Base-by-base conservation (phyloP, 345 rosid species). In the Punica granatum region DNA sequence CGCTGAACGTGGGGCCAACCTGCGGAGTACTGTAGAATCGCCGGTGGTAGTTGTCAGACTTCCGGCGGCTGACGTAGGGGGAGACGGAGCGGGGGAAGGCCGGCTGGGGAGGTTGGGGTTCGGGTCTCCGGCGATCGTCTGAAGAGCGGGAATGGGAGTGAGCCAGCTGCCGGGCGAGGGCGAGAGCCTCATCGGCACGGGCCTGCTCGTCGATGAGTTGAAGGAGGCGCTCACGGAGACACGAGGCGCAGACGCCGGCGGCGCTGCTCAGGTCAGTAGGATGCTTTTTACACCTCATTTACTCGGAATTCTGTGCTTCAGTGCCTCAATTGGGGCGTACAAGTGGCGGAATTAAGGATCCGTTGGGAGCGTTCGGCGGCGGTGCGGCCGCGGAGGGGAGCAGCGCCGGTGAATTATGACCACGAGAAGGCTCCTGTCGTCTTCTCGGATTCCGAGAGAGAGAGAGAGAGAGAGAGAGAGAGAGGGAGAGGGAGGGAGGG, bases 231-330 rank as follows among this genome's bases (percentile, higher is more conserved):
- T 90, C 88, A 1, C 89, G 88, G 81, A 92, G 98, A 70, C 98
- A 92, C 37, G 98, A 78, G 63, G 97, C 85, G 70, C 97, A 92
- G 67, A 92, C 95, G 74, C 98, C 97, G 60, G 74, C 86, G 73
- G 64, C 60, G 79, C 89, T 82, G 71, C 84, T 88, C 59, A 49
- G 76, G 83, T 92, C 98, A 61, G 75, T 31, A 34, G 63, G 78
- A 66, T 92, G 97, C 60, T 79, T 80, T 46, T 82, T 86, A 64
- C 98, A 92, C 85, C 82, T 92, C 96, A 90, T 92, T 51, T 51
- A 51, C 30, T n/a, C 30, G 12, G 26, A 51, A 51, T 51, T 51
- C 30, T 11, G 58, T 10, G 58, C n/a, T 21, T 51, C 5, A 8
- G 30, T 51, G 6, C 0, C 58, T n/a, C 23, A 51, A 25, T 11